Evolutionary conservation across 1,284 basidiomycete genomes (phyloP).

Genomic region (Boletus smithii): DNA sequence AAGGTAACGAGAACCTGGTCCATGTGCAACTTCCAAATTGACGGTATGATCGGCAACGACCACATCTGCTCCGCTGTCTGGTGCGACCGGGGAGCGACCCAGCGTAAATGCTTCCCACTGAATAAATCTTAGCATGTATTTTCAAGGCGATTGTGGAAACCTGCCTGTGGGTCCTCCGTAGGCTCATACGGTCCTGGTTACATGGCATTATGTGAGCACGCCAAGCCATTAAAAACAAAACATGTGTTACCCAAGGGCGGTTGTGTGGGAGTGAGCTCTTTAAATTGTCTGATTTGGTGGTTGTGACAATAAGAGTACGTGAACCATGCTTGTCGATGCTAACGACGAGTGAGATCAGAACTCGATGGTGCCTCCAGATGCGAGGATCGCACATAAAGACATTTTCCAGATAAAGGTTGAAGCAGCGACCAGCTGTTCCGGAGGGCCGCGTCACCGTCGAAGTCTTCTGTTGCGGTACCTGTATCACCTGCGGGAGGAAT

Average conservation of each 20-base stretch:
- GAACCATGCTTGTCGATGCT: conserved; percentile 90
- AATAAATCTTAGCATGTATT: conserved; percentile 12
- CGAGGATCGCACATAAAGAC: conserved; percentile 68
- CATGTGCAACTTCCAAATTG: conserved; percentile 71
- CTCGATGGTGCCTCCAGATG: conserved; percentile 17
- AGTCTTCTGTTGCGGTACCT: conserved; percentile 45
- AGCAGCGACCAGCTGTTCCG: conserved; percentile 76
- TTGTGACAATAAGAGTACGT: conserved; percentile 95
- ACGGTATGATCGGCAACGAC: conserved; percentile 63
- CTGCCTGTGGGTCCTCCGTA: conserved; percentile 76
- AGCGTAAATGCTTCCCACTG: conserved; percentile 82
- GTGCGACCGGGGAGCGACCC: conserved; percentile 61
- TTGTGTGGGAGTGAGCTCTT: conserved; percentile 59
- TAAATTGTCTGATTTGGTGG: conserved; percentile 86
- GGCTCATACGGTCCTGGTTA: conserved; percentile 63
- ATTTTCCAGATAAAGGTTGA: conserved; percentile 69
- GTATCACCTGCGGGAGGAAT: conserved; percentile 62
- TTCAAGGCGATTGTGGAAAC: conserved; percentile 22
- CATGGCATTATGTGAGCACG: conserved; percentile 16
- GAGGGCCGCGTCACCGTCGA: conserved; percentile 57
- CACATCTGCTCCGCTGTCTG: conserved; percentile 61
- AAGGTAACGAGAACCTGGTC: conserved; percentile 82
- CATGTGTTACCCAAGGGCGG: conserved; percentile 56
- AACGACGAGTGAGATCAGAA: conserved; percentile 16
- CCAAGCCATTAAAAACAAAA: conserved; percentile 14